Base-by-base conservation (phyloP, 192 early-diverging fungal genomes). In the Umbelopsis sp. region DNA sequence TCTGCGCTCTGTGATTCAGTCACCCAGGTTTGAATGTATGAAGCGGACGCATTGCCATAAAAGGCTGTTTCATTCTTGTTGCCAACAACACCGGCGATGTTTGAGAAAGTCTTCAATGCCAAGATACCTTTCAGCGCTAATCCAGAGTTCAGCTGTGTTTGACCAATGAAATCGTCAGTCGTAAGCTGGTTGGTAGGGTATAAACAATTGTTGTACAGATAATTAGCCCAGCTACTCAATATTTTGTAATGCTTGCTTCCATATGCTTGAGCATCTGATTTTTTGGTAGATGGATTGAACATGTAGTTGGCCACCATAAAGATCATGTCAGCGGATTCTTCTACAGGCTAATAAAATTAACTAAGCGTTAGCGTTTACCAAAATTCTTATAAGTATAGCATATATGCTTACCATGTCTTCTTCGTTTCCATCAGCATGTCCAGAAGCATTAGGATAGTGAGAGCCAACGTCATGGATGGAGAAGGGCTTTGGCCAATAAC, bases 401-500 rank as follows among this genome's bases (percentile, higher is more conserved):
- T 34, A 17, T 1, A 49, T 34, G 31, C 56, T 62, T 62, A 62
- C 56, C 66, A 67, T 67, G 17, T 44, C 43, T 45, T 67, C 66
- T 26, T 47, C 66, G 21, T 17, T n/a, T 8, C 66, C 66, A 67
- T 67, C 66, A 2, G 38, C 26, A 20, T 67, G 66, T 24, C 66
- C 66, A 45, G 66, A 21, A 45, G 66, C 66, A 44, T 67, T 67
- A 45, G 66, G 66, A 43, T 67, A 67, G n/a, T 67, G 66, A 44
- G 66, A 44, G 24, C 66, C 66, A 47, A 67, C 29, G 45, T 67
- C 66, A 22, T 67, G 66, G 22, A 44, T 45, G 3, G 66, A 67
- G 66, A 45, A 67, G 16, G 22, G 41, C 32, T 67, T 44, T 20
- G 36, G 34, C 66, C 66, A 67, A 25, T 45, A 24, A 22, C 66